Evolutionary conservation across 2,329 filamentous ascomycete species (phyloP).

Genomic region (Aureobasidium mangrovei): DNA sequence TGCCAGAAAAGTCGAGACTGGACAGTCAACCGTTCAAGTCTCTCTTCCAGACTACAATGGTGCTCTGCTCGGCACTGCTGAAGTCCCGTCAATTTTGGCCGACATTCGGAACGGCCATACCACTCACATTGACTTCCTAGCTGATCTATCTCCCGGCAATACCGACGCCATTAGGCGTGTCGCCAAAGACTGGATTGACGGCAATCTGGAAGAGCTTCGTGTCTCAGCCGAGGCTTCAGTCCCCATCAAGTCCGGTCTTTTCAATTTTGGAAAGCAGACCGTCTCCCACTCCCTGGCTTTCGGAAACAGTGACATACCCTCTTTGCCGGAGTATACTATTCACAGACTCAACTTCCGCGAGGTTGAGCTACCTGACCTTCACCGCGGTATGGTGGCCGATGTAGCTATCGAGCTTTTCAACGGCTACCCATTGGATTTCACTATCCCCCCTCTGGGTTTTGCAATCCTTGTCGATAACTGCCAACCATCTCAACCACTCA

Average conservation of each 20-base stretch:
- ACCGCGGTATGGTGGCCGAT: slow-evolving; percentile 68
- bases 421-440: slow-evolving; percentile 66
- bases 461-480: slow-evolving; percentile 81
- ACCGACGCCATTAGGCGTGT: slow-evolving; percentile 67
- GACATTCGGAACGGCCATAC: slow-evolving; percentile 68
- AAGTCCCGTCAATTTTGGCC: slow-evolving; percentile 65
- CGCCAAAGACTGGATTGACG: slow-evolving; percentile 81
- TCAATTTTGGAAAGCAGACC: slow-evolving; percentile 68
- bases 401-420: slow-evolving; percentile 65
- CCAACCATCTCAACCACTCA: slow-evolving; percentile 58
- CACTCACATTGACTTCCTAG: slow-evolving; percentile 70
- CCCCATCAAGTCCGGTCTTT: slow-evolving; percentile 66
- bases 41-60: slow-evolving; percentile 77
- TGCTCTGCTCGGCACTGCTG: slow-evolving; percentile 66
- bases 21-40: slow-evolving; percentile 63
- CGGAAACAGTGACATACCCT: slow-evolving; percentile 63
- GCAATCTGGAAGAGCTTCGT: slow-evolving; percentile 60
- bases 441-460: slow-evolving; percentile 72
- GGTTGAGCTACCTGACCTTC: slow-evolving; percentile 44
- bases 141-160: slow-evolving; percentile 67
- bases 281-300: slow-evolving; percentile 69
- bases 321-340: slow-evolving; percentile 74
- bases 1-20: slow-evolving; percentile 64
- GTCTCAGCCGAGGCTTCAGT: slow-evolving; percentile 67
- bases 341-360: slow-evolving; percentile 73